These are phyloP conservation scores for Alloteropsis semialata DNA, from an alignment of 176 grass and related monocot genomes.

Conservation along the genomic window DNA sequence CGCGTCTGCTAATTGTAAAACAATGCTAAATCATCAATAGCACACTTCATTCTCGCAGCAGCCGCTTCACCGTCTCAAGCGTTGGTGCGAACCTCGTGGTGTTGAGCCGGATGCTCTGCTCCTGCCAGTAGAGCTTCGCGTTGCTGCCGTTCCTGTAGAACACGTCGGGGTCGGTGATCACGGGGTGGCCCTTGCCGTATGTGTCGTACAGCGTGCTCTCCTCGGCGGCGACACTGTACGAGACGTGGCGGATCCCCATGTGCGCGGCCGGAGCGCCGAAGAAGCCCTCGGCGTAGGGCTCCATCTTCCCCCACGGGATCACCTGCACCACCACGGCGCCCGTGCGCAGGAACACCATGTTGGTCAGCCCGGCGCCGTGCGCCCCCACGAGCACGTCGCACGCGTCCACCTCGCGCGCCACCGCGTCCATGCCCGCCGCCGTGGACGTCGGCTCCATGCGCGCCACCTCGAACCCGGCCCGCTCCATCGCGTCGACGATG, in stretches of 20 bases:
- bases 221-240: conserved; percentile 22
- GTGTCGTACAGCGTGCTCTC: conserved; percentile 41
- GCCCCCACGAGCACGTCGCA: conserved; percentile 19
- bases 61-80: not conserved
- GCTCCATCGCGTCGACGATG: not conserved
- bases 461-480: conserved; percentile 8
- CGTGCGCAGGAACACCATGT: conserved; percentile 28
- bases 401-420: not conserved
- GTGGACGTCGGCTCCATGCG: not conserved
- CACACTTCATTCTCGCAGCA: not conserved
- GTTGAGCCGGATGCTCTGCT: conserved; percentile 37
- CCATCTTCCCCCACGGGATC: conserved; percentile 27
- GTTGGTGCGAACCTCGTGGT: not conserved
- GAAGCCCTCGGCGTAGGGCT: conserved; percentile 24
- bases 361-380: conserved; percentile 27
- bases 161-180: conserved; percentile 14
- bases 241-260: conserved; percentile 27
- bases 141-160: conserved; percentile 25
- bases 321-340: conserved; percentile 20
- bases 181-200: conserved; percentile 21
- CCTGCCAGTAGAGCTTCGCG: conserved; percentile 8
- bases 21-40: not conserved
- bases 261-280: conserved; percentile 23
- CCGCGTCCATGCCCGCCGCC: not conserved
- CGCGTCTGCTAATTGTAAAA: not conserved